Conservation (phyloP, 352 stramenopile genomes). For the Phytophthora podocarpi region DNA sequence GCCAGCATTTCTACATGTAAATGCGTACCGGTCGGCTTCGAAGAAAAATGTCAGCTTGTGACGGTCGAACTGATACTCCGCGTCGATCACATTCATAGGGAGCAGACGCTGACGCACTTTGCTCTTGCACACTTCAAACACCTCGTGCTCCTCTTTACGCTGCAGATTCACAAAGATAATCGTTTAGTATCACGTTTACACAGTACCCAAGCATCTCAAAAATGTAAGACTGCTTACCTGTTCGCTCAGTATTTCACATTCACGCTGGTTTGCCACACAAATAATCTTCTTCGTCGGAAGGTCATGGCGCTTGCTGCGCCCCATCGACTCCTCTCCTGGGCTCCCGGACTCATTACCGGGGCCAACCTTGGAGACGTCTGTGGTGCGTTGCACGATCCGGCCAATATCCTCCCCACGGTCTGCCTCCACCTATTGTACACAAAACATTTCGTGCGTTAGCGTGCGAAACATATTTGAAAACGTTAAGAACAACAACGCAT, state of each 20-base stretch:
- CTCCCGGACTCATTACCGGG: constrained; percentile 34
- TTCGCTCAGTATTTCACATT: constrained; percentile 91
- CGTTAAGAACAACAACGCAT: constrained; percentile 1
- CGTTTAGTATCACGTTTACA: neutral
- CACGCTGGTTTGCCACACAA: constrained; percentile 90
- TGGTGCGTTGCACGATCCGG: constrained; percentile 89
- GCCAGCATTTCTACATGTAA: no score
- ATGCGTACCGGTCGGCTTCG: constrained; percentile 90
- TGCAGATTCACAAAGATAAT: constrained; percentile 25
- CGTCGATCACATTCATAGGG: constrained; percentile 98
- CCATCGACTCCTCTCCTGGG: constrained; percentile 46
- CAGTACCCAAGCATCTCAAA: neutral
- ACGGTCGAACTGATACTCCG: constrained; percentile 98
- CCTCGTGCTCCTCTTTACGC: constrained; percentile 94
- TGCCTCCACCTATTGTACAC: constrained; percentile 92
- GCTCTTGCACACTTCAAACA: constrained; percentile 96
- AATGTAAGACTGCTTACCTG: constrained; percentile 51
- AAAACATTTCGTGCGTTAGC: constrained; percentile 2
- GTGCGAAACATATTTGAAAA: neutral
- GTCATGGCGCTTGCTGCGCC: constrained; percentile 69
- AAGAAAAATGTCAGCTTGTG: constrained; percentile 99
- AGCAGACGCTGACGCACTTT: constrained; percentile 95
- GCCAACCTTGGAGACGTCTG: constrained; percentile 82
- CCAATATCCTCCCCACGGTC: constrained; percentile 98
- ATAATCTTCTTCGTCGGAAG: constrained; percentile 92